A percentile compares a stretch with the other conserved stretches of the same genome.
Evolutionary conservation across 352 stramenopile species (phyloP).

Genomic region (Phytophthora sansomeana): DNA sequence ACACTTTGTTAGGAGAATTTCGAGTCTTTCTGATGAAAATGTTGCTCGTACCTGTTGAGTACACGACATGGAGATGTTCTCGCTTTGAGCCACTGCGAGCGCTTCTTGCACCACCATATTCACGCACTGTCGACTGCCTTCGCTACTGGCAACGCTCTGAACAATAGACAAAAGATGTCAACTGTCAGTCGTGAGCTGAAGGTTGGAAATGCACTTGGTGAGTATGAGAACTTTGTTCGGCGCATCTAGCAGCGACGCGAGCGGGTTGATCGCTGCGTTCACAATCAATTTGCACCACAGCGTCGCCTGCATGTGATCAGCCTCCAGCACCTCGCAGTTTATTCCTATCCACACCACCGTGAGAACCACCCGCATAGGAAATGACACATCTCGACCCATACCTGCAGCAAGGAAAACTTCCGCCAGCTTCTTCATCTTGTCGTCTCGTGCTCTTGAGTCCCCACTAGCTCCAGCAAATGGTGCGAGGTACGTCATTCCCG

Average conservation of each 20-base stretch:
- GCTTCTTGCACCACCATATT: constrained; percentile 68
- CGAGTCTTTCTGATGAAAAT: background rate
- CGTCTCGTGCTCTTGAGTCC: constrained; percentile 1
- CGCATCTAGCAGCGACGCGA: constrained; percentile 67
- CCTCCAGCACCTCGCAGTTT: constrained; percentile 48
- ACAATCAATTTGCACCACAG: constrained; percentile 85
- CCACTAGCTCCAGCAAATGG: constrained; percentile 29
- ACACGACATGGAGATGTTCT: constrained; percentile 55
- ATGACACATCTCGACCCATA: constrained; percentile 20
- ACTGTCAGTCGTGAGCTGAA: background rate
- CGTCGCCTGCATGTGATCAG: constrained; percentile 61
- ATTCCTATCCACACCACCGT: constrained; percentile 40
- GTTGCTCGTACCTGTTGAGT: constrained; percentile 29
- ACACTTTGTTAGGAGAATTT: constrained; percentile 2
- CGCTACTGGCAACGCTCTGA: constrained; percentile 52
- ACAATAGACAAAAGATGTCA: background rate
- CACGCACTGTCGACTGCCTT: constrained; percentile 56
- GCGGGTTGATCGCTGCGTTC: constrained; percentile 82
- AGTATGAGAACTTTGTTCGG: constrained; percentile 48
- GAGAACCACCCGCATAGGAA: too few relatives aligned
- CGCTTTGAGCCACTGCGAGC: constrained; percentile 49
- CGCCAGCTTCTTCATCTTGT: constrained; percentile 41
- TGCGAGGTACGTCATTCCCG: constrained; percentile 60
- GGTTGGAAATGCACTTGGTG: background rate
- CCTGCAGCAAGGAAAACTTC: constrained; percentile 49